These are phyloP conservation scores for Sistotremastrum niveocremeum DNA, from an alignment of 768 basidiomycete genomes.

Conservation along the genomic window DNA sequence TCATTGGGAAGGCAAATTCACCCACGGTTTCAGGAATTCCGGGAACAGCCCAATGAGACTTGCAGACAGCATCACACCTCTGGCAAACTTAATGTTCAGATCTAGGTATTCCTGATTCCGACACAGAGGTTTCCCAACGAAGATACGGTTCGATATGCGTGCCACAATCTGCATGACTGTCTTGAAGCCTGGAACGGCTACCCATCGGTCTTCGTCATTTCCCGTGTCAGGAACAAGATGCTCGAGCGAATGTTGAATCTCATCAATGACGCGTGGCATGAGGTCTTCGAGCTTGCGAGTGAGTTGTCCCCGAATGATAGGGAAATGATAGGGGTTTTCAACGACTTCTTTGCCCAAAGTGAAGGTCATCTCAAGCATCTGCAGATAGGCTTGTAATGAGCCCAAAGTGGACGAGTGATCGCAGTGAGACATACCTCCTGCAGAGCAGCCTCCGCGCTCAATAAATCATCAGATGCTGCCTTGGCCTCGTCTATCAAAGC, in stretches of 20 bases:
- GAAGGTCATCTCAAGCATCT: too few species aligned
- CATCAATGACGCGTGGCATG: conserved; percentile 5
- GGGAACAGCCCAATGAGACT: conserved; percentile 6
- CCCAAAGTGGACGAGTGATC: too few species aligned
- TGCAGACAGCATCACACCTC: conserved; percentile 10
- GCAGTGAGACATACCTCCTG: too few species aligned
- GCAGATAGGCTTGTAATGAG: too few species aligned
- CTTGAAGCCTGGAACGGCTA: conserved; percentile 9
- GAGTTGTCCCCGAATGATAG: conserved; percentile 5
- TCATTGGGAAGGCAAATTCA: background rate
- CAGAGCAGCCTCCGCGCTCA: too few species aligned
- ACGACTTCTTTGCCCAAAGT: too few species aligned
- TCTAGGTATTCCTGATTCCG: conserved; percentile 21
- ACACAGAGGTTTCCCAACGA: conserved; percentile 24
- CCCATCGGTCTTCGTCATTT: conserved; percentile 8
- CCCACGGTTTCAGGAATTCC: conserved; percentile 8
- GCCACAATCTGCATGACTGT: conserved; percentile 17
- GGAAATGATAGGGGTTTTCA: conserved; percentile 2
- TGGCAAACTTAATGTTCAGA: conserved; percentile 19
- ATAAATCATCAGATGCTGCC: too few species aligned
- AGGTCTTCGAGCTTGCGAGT: conserved; percentile 5
- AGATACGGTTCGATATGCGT: conserved; percentile 20
- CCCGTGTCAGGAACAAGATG: too few species aligned
- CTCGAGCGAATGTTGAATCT: conserved; percentile 6
- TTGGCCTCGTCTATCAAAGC: too few species aligned